These are phyloP conservation scores for Hypoxylon sp. DNA, from an alignment of 2,329 filamentous ascomycete species.

Conservation along the genomic window DNA sequence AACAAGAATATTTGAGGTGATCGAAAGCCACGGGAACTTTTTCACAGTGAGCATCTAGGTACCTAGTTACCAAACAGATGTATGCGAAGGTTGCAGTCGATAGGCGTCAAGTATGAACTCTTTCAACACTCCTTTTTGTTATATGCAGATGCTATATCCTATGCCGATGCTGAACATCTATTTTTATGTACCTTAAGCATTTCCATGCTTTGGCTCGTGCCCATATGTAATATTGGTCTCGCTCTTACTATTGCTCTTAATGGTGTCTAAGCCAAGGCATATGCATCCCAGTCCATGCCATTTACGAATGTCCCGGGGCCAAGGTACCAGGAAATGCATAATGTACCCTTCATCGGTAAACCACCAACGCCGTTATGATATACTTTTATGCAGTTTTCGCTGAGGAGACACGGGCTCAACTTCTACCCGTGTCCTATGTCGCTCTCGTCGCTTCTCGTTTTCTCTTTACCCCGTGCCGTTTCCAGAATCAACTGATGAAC, in stretches of 20 bases:
- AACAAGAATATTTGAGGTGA: neutral
- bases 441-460: constrained; percentile 4
- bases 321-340: constrained; percentile 32
- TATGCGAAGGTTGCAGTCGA: neutral
- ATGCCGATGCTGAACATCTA: constrained; percentile 26
- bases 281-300: constrained; percentile 12
- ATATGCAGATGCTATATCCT: constrained; percentile 20
- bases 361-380: constrained; percentile 33
- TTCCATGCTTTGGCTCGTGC: neutral
- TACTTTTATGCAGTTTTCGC: constrained; percentile 28
- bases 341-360: constrained; percentile 2
- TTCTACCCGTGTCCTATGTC: neutral
- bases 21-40: neutral
- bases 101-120: neutral
- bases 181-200: constrained; percentile 34
- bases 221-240: constrained; percentile 12
- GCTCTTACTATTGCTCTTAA: constrained; percentile 22
- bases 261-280: constrained; percentile 17
- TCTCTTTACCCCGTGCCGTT: neutral
- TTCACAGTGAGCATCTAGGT: neutral
- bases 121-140: constrained; percentile 5
- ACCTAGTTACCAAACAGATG: neutral
- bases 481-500: neutral
- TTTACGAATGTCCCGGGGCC: constrained; percentile 18
- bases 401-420: neutral